Evolutionary conservation across 495 filamentous ascomycete species (phyloP), one percentile per base, ranked within the genome.

Genomic region (Hypoxylon crocopeplum): DNA sequence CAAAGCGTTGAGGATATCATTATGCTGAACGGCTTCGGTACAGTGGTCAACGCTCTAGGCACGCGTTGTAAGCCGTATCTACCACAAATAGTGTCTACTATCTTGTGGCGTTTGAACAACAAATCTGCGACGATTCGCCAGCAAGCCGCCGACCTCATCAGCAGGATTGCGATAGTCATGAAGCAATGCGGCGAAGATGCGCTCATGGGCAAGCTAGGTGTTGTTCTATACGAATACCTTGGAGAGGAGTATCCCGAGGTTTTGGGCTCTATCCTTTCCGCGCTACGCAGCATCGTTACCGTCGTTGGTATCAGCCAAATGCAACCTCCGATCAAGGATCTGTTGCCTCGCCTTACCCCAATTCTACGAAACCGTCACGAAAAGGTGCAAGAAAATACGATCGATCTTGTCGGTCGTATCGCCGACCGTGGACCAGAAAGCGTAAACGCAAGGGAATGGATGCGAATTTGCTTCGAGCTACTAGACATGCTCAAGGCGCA

Each of bases 331-430:
- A 97, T 99, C 72, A 90, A 92, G 59, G 95, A 99, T 68, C 84
- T 99, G 6, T 85, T 99, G 3, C 95, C 95, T 7, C 91, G 95
- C 21, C 85, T 99, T 17, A 98, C 94, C 1, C 94, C 94, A 12
- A 98, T 98, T 68, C 81, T 99, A 39, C 91, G 95, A 48, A 99
- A 99, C 76, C 90, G 95, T 40, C 95, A 99, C 79, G 95, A 99
- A 72, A 99, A 99, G 75, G 95, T 99, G 33, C 95, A 99, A 72
- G 95, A 99, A 64, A 99, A 99, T 74, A 97, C 94, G n/a, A 98
- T 99, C 66, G 95, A 99, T 70, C 81, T 99, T 3, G 94, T 99
- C 37, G 95, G 95, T 60, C 94, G 95, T 80, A 98, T 98, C 64
- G 95, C 95, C 33, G 95, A 99, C 72, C 89, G 95, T 62, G 95